Conservation (phyloP, 2,329 filamentous ascomycete genomes). For the Macrophomina tecta region DNA sequence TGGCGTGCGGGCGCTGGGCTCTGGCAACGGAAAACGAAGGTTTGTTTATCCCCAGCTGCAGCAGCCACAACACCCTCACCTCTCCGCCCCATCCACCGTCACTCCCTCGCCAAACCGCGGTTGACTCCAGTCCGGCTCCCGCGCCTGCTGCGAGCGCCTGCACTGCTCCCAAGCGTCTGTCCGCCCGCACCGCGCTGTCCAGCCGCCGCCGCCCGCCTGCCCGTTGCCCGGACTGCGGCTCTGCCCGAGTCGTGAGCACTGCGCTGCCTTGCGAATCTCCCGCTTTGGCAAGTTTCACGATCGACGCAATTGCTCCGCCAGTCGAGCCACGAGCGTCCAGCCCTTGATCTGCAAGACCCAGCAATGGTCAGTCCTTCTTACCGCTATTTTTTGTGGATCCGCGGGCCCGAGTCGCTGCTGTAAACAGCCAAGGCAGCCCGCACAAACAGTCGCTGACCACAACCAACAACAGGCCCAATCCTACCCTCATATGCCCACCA, state of each 20-base stretch:
- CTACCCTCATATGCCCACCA: constrained; percentile 30
- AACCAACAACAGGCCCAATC: constrained; percentile 31
- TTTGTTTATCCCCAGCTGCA: constrained; percentile 27
- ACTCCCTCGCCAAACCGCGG: background rate
- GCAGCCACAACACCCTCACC: constrained; percentile 9
- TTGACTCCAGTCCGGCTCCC: background rate
- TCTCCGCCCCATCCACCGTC: constrained; percentile 7
- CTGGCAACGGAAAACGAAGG: constrained; percentile 25
- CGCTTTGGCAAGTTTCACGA: constrained; percentile 17
- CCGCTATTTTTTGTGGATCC: constrained; percentile 28
- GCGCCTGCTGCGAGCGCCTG: background rate
- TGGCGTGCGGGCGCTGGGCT: constrained; percentile 11
- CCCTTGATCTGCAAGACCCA: constrained; percentile 22
- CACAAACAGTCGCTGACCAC: constrained; percentile 38
- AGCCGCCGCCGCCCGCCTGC: constrained; percentile 10
- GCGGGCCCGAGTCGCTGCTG: constrained; percentile 23
- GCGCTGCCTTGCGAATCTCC: constrained; percentile 18
- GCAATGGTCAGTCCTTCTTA: constrained; percentile 24
- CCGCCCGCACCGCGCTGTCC: background rate
- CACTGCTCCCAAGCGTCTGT: background rate
- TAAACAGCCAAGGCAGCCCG: constrained; percentile 26
- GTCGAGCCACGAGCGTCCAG: background rate
- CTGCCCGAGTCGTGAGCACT: constrained; percentile 14
- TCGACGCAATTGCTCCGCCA: constrained; percentile 23
- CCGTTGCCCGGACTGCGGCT: constrained; percentile 19